Evolutionary conservation across 306 rosid genomes (phyloP), one percentile per base, ranked within the genome.

Genomic region (Vigna mungo): DNA sequence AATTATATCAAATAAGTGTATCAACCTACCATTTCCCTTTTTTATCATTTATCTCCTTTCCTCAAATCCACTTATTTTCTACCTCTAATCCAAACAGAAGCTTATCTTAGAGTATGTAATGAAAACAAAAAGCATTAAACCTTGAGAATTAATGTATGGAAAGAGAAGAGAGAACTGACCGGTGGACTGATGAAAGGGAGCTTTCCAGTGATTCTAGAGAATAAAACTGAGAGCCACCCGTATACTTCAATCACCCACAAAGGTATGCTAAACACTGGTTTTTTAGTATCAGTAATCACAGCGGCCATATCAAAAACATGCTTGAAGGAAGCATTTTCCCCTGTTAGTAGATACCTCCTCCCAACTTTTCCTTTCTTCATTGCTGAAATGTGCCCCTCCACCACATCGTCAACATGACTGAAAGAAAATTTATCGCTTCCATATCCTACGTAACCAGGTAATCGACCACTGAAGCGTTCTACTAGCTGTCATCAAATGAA

Each of bases 141-240:
- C 13, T 43, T 43, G 13, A 13, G 14, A 43, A 43, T 43, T 43
- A 43, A 43, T 43, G 48, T 9, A 2, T 10, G 32, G 30, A 3
- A 56, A 9, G 7, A 32, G n/a, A 59, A 1, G n/a, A 60, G 39
- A n/a, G 55, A 55, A 69, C 90, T 69, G 76, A 95, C 99, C 80
- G 93, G 97, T 13, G 97, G 99, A 81, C 97, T 90, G 83, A 95
- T 87, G 76, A 92, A 72, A 64, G 99, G 99, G 63, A 89, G 87
- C 78, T 78, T 88, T 80, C 97, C 92, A 0, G 93, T 82, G 75
- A 95, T 55, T 71, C 91, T 86, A 39, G 92, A 86, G 79, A 88
- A 14, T 1, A 87, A 37, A 79, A 95, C 87, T 1, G 83, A 88
- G 52, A 83, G 41, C 96, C 97, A 89, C 3, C 96, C 97, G 68